Evolutionary conservation across 2,329 filamentous ascomycete species (phyloP).

Genomic region (Fusarium keratoplasticum): DNA sequence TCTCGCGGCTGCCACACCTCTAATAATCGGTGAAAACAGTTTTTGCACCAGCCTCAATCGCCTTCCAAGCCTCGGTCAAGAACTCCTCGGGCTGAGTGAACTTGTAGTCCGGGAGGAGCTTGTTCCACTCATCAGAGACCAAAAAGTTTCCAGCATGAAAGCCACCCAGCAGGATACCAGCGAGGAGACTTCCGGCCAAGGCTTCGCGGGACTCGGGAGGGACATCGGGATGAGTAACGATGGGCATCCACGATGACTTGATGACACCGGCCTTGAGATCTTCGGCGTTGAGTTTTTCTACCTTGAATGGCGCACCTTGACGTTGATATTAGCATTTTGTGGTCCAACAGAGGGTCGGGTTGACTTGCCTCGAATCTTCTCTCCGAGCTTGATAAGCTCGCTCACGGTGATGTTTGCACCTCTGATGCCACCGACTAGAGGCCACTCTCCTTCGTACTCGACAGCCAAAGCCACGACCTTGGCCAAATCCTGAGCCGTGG

Average conservation of each 20-base stretch:
- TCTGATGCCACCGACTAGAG: conserved; percentile 53
- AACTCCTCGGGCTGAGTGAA: conserved; percentile 58
- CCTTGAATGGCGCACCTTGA: conserved; percentile 34
- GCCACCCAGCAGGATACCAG: conserved; percentile 15
- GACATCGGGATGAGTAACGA: conserved; percentile 29
- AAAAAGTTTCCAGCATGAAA: conserved; percentile 41
- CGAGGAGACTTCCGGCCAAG: not conserved
- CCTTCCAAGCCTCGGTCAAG: conserved; percentile 46
- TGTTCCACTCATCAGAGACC: conserved; percentile 57
- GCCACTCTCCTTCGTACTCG: conserved; percentile 59
- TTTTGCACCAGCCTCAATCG: conserved; percentile 20
- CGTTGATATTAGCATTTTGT: not conserved
- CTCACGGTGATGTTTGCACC: conserved; percentile 51
- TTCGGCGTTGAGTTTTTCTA: conserved; percentile 26
- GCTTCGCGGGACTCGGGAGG: conserved; percentile 32
- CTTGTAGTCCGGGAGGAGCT: conserved; percentile 55
- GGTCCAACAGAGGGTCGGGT: too few relatives aligned
- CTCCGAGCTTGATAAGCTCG: conserved; percentile 54
- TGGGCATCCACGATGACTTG: conserved; percentile 42
- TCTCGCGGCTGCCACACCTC: too few relatives aligned
- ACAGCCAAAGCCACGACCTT: conserved; percentile 54
- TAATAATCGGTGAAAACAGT: conserved; percentile 7
- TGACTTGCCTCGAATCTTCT: conserved; percentile 50
- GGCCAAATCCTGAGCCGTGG: conserved; percentile 57
- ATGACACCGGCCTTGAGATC: conserved; percentile 36